phyloP scores from a whole-genome alignment of 352 stramenopile species.

The Aphanomyces cochlioides region DNA sequence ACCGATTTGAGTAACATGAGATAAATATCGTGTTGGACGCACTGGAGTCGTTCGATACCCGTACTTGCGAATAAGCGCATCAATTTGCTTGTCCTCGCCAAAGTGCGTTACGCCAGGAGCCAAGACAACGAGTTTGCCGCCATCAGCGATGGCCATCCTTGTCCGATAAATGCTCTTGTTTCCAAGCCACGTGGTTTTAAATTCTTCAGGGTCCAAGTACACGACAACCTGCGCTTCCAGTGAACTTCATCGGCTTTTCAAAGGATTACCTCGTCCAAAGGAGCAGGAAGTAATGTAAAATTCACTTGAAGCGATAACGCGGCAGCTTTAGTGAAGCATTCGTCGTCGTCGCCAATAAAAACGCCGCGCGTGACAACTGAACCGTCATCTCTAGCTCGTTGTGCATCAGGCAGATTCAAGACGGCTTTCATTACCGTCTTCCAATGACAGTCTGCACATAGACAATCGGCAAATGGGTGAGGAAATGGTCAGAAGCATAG shows the following conservation, averaged over 20 bases:
- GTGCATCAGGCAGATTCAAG: constrained; percentile 12
- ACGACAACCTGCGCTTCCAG: constrained; percentile 78
- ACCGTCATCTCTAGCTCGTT: constrained; percentile 40
- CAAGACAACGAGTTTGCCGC: constrained; percentile 92
- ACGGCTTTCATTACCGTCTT: constrained; percentile 37
- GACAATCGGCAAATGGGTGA: constrained; percentile 86
- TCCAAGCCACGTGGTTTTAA: constrained; percentile 97
- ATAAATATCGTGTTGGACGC: constrained; percentile 29
- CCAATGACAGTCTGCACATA: constrained; percentile 97
- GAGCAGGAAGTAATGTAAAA: constrained; percentile 91
- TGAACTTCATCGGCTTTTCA: no score
- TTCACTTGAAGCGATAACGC: constrained; percentile 94
- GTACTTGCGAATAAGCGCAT: constrained; percentile 95
- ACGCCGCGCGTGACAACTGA: constrained; percentile 85
- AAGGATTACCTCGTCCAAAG: constrained; percentile 70
- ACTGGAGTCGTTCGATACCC: constrained; percentile 94
- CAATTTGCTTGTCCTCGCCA: constrained; percentile 92
- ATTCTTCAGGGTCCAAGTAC: constrained; percentile 95
- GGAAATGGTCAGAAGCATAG: constrained; percentile 91
- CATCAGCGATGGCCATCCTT: constrained; percentile 95
- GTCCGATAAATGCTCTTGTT: constrained; percentile 99
- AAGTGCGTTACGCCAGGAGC: constrained; percentile 92
- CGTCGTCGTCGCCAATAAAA: constrained; percentile 94
- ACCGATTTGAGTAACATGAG: not conserved
- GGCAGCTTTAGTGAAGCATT: constrained; percentile 93